Base-by-base conservation (phyloP, 2,329 filamentous ascomycete genomes). In the Chrysoporthe puriensis region DNA sequence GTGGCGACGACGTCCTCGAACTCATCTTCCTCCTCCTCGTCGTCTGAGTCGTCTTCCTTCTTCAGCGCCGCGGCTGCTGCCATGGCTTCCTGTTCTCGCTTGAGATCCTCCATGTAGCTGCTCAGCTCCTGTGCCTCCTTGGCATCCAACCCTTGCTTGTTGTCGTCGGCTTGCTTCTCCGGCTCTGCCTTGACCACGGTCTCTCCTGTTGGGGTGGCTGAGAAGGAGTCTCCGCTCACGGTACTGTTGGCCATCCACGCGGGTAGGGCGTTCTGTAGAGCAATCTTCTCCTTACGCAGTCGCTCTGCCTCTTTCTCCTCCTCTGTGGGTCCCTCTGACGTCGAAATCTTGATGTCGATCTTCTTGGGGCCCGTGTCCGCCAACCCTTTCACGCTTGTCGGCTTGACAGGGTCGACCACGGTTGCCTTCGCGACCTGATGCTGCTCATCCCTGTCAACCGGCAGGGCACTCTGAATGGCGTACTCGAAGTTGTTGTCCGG, bases 401-500 rank as follows among this genome's bases (percentile, higher is more conserved):
- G 90, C 60, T 85, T 84, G 3, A 80, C 78, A 40, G 80, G 74
- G 63, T 89, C 86, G 11, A 90, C 83, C 26, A 87, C 84, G 44
- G 86, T 81, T 7, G 88, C 89, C 62, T 83, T 81, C 21, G 84
- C 86, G 5, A 86, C 88, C 70, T 91, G 90, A 76, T 94, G 85
- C 13, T 86, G 87, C 54, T 88, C 85, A 71, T 91, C 88, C 71
- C 91, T 86, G 64, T 87, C 79, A 36, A 94, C 86, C 3, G 89
- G 88, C 16, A 88, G 83, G 21, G 87, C 85, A 63, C 85, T 85
- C 34, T 85, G 82, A 34, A 91, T 82, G 2, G 91, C 91, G 32
- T 86, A 84, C 62, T 93, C 90, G 72, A 93, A 93, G 71, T 87
- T 90, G 75, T 91, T 90, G 71, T 90, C 90, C 1, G 92, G 92